Evolutionary conservation across 192 early-diverging fungal species (phyloP).

Genomic region (Dissophora globulifera): DNA sequence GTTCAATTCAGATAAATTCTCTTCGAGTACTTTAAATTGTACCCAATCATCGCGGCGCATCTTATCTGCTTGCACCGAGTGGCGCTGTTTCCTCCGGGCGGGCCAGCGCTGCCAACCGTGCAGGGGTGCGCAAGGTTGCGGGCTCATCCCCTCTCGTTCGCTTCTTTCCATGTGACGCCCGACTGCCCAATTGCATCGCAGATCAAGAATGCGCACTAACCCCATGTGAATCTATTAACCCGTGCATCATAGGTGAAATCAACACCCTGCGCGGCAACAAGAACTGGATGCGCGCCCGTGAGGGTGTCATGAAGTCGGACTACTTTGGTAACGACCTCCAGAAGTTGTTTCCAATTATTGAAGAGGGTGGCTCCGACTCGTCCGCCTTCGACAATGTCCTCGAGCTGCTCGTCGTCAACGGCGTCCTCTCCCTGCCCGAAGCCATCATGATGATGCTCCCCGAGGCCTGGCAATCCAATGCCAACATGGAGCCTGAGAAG

Average conservation of each 20-base stretch:
- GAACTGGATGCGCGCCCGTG: constrained; percentile 99
- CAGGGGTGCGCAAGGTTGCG: constrained; percentile 21
- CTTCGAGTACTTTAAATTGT: constrained; percentile 8
- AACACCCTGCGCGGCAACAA: constrained; percentile 99
- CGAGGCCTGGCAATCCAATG: constrained; percentile 97
- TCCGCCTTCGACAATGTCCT: constrained; percentile 97
- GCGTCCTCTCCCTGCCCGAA: constrained; percentile 90
- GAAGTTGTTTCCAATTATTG: constrained; percentile 91
- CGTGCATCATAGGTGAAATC: constrained; percentile 85
- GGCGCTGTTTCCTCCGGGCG: constrained; percentile 16
- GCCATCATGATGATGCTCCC: constrained; percentile 99
- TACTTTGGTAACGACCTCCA: constrained; percentile 83
- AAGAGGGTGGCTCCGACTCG: constrained; percentile 96
- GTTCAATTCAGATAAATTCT: constrained; percentile 50
- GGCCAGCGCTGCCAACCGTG: not conserved
- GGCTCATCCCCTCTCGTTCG: not conserved
- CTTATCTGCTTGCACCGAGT: constrained; percentile 34
- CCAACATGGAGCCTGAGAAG: constrained; percentile 85
- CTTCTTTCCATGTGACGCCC: constrained; percentile 46
- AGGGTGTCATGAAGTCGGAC: constrained; percentile 91
- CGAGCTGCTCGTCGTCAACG: constrained; percentile 93
- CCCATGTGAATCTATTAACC: constrained; percentile 4
- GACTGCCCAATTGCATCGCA: too few relatives aligned
- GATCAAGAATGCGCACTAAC: too few relatives aligned
- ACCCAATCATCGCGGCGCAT: constrained; percentile 40